Evolutionary conservation across 2,329 filamentous ascomycete species (phyloP).

Genomic region (Akanthomyces dipterigenus): DNA sequence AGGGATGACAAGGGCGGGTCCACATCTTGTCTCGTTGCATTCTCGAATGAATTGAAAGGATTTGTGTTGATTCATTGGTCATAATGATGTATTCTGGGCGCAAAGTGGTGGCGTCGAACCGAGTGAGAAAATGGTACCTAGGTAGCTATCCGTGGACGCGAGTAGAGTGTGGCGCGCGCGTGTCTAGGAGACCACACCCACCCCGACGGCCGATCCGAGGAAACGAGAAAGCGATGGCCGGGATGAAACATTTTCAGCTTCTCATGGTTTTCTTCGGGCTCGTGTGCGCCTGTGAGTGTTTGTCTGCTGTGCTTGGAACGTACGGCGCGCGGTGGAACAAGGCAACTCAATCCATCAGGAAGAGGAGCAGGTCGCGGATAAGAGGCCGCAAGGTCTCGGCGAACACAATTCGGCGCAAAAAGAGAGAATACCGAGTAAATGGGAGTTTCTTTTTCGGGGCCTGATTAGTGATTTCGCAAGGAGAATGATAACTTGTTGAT

Average conservation of each 20-base stretch:
- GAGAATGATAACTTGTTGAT: too few species aligned
- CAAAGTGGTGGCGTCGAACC: background rate
- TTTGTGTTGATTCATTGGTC: background rate
- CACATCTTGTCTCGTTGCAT: slow-evolving; percentile 6
- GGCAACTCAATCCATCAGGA: too few species aligned
- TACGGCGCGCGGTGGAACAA: background rate
- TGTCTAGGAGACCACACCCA: background rate
- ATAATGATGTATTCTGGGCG: background rate
- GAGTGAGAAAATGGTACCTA: background rate
- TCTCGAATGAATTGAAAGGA: background rate
- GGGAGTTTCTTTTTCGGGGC: too few species aligned
- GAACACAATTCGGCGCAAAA: too few species aligned
- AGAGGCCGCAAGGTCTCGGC: too few species aligned
- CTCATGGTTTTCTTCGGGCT: background rate
- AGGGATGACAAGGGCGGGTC: background rate
- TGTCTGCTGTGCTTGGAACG: background rate
- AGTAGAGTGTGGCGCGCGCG: too few species aligned
- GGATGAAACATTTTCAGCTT: slow-evolving; percentile 5
- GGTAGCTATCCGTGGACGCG: too few species aligned
- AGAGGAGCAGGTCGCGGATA: too few species aligned
- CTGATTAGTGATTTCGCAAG: background rate
- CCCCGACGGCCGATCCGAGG: background rate
- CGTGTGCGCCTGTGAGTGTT: too few species aligned
- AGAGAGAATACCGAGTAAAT: too few species aligned
- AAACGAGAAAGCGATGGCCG: background rate